phyloP scores from a whole-genome alignment of 306 rosid genomes.

The Medicago ruthenica region DNA sequence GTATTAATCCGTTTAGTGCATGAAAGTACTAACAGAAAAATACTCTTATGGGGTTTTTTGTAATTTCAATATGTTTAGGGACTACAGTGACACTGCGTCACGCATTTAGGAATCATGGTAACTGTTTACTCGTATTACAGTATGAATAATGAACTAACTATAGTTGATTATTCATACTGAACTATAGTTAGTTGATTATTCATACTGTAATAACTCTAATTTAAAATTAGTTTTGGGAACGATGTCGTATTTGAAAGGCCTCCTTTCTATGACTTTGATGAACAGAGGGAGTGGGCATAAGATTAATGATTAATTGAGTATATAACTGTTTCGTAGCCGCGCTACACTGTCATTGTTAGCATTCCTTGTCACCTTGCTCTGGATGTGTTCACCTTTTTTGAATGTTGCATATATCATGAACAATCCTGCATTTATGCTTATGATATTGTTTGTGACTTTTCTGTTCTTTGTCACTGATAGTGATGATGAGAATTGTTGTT shows the following conservation, averaged over 20 bases:
- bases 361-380: constrained; percentile 14
- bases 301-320: constrained; percentile 3
- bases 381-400: not conserved
- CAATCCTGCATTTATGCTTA: constrained; percentile 7
- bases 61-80: not conserved
- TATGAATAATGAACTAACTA: no score
- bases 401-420: constrained; percentile 20
- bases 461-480: constrained; percentile 6
- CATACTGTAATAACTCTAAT: no score
- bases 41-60: not conserved
- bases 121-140: no score
- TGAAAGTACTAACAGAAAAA: not conserved
- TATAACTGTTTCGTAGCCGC: not conserved
- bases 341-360: not conserved
- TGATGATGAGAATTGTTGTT: constrained; percentile 12
- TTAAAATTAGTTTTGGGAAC: no score
- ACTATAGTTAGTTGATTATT: no score
- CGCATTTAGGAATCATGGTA: no score
- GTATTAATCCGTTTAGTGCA: not conserved
- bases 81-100: no score
- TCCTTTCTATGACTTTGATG: no score
- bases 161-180: no score
- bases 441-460: constrained; percentile 27
- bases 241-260: no score
- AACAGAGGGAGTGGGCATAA: no score